Base-by-base conservation (phyloP, 768 basidiomycete species). In the Pulveroboletus sp. region DNA sequence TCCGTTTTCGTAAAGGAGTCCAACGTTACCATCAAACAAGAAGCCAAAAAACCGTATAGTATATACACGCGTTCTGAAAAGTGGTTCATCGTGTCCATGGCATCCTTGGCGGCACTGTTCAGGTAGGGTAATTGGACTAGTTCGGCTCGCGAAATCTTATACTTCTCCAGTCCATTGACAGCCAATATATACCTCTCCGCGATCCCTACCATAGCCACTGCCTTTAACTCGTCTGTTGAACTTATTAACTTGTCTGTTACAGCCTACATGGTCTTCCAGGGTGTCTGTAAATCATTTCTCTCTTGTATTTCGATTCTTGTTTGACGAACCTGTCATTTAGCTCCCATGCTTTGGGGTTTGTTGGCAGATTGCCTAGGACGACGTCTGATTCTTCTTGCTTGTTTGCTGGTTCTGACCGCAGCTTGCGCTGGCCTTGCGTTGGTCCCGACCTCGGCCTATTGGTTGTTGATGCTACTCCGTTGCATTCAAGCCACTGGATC, bases 151-250 rank as follows among this genome's bases (percentile, higher is more conserved):
- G 12, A 29, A 29, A 14, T 27, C 35, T n/a, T 12, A 41, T 35
- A 5, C 35, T 31, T 20, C 27, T 20, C 40, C 37, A 85, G 83
- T 58, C 85, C 86, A 0, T 68, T 89, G 11, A 86, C 87, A 2
- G 76, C 86, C 4, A 89, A 82, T 49, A 85, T 90, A 49, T 91
- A 89, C 62, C 80, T 89, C 40, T 88, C 89, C 6, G 87, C 83
- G 12, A 84, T 93, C 34, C 90, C 89, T 1, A 73, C 77, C 0
- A 68, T 93, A 20, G 74, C 83, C 1, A 53, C 52, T 2, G 76
- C 70, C 6, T 82, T 93, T 60, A 62, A 82, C 57, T 79, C 81
- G 48, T 79, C 83, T 0, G 76, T 75, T 9, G 86, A 89, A 57
- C 71, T 82, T 10, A 89, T 92, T 34, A 91, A 90, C 62, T 63